A percentile compares a stretch with the other conserved stretches of the same genome.
These are phyloP conservation scores for Lentinus tigrinus DNA, from an alignment of 768 basidiomycete genomes.

Conservation along the genomic window DNA sequence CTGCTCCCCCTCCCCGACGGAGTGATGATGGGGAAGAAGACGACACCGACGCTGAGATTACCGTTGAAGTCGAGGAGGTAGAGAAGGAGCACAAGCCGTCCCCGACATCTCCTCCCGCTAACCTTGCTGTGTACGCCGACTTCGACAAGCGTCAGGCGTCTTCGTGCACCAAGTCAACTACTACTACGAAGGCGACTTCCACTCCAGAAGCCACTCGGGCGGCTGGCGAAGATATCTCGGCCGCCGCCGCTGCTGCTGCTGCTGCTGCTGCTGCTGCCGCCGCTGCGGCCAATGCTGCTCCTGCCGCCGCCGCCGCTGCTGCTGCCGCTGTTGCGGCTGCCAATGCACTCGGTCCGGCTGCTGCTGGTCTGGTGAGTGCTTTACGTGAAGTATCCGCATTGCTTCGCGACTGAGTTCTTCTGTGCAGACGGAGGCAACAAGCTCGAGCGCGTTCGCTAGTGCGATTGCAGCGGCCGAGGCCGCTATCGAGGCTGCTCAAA, in stretches of 20 bases:
- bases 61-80: not conserved
- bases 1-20: not conserved
- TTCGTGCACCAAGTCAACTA: not conserved
- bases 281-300: not conserved
- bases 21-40: not conserved
- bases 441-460: not conserved
- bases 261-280: not conserved
- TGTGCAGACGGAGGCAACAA: not conserved
- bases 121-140: not conserved
- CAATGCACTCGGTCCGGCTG: not conserved
- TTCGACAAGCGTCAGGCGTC: not conserved
- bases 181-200: not conserved
- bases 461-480: not conserved
- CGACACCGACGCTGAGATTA: not conserved
- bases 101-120: not conserved
- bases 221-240: not conserved
- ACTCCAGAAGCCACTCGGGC: not conserved
- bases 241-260: not conserved
- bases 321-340: not conserved
- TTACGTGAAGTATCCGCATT: not conserved
- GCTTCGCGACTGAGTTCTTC: not conserved
- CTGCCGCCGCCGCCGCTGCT: not conserved
- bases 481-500: not conserved
- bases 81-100: not conserved
- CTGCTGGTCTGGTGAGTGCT: not conserved